These are phyloP conservation scores for Leishmania turanica DNA, from an alignment of 208 protist genomes.

Conservation along the genomic window DNA sequence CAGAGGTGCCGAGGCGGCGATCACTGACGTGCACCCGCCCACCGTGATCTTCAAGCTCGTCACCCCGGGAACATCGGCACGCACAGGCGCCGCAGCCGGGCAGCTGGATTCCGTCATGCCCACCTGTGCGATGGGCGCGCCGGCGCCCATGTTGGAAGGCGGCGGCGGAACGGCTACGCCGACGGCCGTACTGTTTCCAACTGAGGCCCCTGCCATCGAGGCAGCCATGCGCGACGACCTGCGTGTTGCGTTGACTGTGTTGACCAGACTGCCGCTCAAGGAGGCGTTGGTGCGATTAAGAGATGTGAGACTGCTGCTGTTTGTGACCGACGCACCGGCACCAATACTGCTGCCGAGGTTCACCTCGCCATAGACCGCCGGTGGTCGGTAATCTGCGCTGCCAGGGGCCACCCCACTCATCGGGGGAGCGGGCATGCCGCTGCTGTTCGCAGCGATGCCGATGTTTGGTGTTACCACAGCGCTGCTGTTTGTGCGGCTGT, in stretches of 20 bases:
- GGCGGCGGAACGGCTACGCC: background rate
- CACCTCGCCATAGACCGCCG: conserved; percentile 16
- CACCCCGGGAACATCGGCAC: background rate
- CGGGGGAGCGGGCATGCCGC: background rate
- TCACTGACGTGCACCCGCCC: conserved; percentile 1
- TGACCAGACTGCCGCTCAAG: background rate
- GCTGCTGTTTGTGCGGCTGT: conserved; percentile 19
- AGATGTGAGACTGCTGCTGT: background rate
- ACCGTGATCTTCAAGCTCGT: conserved; percentile 11
- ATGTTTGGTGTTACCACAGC: background rate
- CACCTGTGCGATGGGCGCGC: background rate
- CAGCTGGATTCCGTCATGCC: background rate
- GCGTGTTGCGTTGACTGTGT: background rate
- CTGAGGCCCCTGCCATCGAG: background rate
- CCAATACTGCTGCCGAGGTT: background rate
- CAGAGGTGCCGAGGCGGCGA: conserved; percentile 5
- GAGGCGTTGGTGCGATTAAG: background rate
- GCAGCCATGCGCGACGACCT: background rate
- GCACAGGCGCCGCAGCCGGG: conserved; percentile 1
- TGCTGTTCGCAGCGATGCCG: background rate
- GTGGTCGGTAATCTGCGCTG: conserved; percentile 13
- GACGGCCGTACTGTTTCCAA: background rate
- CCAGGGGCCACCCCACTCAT: background rate
- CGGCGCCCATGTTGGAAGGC: background rate
- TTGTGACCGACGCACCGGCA: background rate